Evolutionary conservation across 305 asterid species (phyloP).

Genomic region (Fraxinus baroniana): DNA sequence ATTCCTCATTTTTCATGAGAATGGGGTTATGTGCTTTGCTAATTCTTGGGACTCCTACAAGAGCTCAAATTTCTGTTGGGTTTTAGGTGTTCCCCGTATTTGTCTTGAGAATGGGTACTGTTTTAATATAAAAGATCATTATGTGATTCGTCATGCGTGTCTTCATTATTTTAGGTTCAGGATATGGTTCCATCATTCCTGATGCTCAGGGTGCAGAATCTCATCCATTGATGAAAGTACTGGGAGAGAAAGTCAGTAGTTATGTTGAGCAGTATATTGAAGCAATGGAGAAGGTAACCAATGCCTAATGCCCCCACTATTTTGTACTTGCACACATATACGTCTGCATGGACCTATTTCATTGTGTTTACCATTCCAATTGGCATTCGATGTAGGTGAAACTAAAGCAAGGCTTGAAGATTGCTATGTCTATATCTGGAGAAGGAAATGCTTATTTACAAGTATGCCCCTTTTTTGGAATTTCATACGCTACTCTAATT

Average conservation of each 20-base stretch:
- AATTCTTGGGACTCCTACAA: not conserved
- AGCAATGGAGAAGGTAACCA: conserved; percentile 84
- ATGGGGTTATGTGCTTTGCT: not conserved
- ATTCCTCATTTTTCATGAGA: not conserved
- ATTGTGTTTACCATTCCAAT: conserved; percentile 20
- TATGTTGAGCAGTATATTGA: conserved; percentile 68
- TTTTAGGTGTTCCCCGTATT: not conserved
- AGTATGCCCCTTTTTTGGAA: conserved; percentile 38
- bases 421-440: conserved; percentile 83
- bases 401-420: conserved; percentile 87
- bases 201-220: conserved; percentile 69
- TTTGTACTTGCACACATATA: conserved; percentile 11
- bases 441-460: conserved; percentile 95
- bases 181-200: conserved; percentile 79
- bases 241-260: conserved; percentile 70
- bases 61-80: not conserved
- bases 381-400: conserved; percentile 59
- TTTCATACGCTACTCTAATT: not conserved
- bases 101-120: not conserved
- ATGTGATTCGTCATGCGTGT: conserved; percentile 8
- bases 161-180: conserved; percentile 49
- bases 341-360: not conserved
- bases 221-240: conserved; percentile 59
- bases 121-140: not conserved
- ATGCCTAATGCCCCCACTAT: conserved; percentile 16